phyloP scores from a whole-genome alignment of 495 filamentous ascomycete species.

The Penicillium cosmopolitanum region DNA sequence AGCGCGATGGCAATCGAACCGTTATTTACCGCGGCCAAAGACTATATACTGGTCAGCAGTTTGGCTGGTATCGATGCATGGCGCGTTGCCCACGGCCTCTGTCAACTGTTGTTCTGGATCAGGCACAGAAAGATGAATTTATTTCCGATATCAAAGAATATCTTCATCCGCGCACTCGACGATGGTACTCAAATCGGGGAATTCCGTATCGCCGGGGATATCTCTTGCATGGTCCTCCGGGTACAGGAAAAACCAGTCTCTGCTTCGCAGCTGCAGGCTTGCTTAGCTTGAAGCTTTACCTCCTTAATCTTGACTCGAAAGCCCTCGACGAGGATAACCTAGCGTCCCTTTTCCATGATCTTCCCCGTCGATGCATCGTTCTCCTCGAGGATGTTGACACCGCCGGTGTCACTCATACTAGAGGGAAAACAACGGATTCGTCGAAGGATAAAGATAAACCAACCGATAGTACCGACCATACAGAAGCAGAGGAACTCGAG shows the following conservation, averaged over 20 bases:
- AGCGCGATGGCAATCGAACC: conserved; percentile 64
- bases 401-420: conserved; percentile 60
- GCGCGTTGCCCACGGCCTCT: conserved; percentile 75
- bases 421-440: conserved; percentile 15
- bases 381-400: conserved; percentile 55
- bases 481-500: background rate
- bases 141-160: conserved; percentile 88
- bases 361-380: conserved; percentile 50
- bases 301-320: conserved; percentile 49
- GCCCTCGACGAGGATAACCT: conserved; percentile 67
- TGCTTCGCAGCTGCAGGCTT: conserved; percentile 51
- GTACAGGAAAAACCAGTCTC: conserved; percentile 57
- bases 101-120: conserved; percentile 81
- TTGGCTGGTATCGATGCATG: conserved; percentile 67
- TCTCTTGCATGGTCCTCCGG: conserved; percentile 51
- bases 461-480: background rate
- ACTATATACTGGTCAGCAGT: conserved; percentile 31
- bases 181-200: conserved; percentile 78
- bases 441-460: background rate
- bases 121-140: conserved; percentile 69
- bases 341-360: conserved; percentile 65
- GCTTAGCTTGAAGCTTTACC: conserved; percentile 49
- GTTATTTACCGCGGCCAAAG: conserved; percentile 64
- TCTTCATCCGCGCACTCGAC: conserved; percentile 68
- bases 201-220: conserved; percentile 55